Percentiles rank a stretch among this genome's conserved stretches.
Conservation (phyloP, 768 basidiomycete genomes). For the Lactarius hatsudake region DNA sequence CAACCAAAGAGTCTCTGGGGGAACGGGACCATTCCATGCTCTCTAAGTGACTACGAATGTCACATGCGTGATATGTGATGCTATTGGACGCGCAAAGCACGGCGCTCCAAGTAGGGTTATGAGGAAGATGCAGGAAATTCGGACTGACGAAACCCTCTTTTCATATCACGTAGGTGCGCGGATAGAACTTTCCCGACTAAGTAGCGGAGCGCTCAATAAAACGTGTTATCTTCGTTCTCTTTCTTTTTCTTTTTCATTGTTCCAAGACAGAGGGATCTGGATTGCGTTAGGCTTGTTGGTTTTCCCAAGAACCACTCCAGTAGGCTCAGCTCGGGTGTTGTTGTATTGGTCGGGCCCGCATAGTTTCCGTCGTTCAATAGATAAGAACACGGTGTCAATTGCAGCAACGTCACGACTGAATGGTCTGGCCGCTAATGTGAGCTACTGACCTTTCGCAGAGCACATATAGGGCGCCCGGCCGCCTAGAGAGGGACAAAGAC, state of each 20-base stretch:
- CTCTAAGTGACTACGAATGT: not conserved
- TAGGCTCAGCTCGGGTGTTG: not conserved
- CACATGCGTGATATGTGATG: not conserved
- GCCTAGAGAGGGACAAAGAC: not conserved
- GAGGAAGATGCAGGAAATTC: not conserved
- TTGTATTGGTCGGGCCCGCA: not conserved
- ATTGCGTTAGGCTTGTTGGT: not conserved
- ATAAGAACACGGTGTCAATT: not conserved
- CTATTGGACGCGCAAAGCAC: not conserved
- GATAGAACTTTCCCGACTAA: not conserved
- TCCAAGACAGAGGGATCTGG: not conserved
- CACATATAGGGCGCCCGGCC: not conserved
- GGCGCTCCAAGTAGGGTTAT: not conserved
- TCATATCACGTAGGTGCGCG: not conserved
- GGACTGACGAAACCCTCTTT: not conserved
- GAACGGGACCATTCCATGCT: not conserved
- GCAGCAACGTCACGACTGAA: not conserved
- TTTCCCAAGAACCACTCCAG: not conserved
- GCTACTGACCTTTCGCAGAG: not conserved
- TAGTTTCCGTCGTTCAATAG: not conserved
- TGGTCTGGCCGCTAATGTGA: not conserved
- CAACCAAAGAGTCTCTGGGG: not conserved
- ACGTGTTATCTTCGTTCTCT: not conserved
- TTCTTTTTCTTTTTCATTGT: not conserved
- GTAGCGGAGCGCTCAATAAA: constrained; percentile 9